A percentile compares a stretch with the other conserved stretches of the same genome.
These are phyloP conservation scores for Botrytis hyacinthi DNA, from an alignment of 2,329 filamentous ascomycete genomes.

Conservation along the genomic window DNA sequence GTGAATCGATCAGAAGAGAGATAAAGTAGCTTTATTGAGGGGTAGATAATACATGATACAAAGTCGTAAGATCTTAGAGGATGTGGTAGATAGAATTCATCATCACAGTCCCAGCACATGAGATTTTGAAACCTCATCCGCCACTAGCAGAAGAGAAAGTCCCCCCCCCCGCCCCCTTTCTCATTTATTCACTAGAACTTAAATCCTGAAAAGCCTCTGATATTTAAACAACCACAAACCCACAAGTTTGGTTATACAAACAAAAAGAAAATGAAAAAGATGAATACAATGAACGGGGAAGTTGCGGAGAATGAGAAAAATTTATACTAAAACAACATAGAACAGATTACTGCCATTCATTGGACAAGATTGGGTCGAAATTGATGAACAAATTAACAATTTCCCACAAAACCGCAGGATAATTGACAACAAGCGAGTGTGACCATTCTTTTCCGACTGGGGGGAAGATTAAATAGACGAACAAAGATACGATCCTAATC, in stretches of 20 bases:
- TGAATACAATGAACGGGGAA: background rate
- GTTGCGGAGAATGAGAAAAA: background rate
- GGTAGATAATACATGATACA: background rate
- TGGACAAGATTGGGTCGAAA: background rate
- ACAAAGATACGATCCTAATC: too few species aligned
- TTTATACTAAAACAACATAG: rapidly evolving
- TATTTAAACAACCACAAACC: background rate
- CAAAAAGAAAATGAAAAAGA: too few species aligned
- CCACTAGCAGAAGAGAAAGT: background rate
- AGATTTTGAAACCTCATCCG: rapidly evolving
- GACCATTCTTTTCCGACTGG: background rate
- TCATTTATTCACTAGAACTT: background rate
- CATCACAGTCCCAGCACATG: too few species aligned
- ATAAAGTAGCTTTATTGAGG: background rate
- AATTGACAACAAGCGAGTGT: background rate
- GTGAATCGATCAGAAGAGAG: background rate
- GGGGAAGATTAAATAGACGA: background rate
- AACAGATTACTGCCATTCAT: background rate
- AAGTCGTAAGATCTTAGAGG: background rate
- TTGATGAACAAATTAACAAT: background rate
- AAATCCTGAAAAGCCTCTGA: background rate
- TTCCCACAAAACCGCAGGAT: background rate
- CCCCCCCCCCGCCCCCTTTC: too few species aligned
- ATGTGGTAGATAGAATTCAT: background rate
- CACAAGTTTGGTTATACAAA: background rate